These are phyloP conservation scores for Diplodia sapinea DNA, from an alignment of 2,329 filamentous ascomycete species.

Conservation along the genomic window DNA sequence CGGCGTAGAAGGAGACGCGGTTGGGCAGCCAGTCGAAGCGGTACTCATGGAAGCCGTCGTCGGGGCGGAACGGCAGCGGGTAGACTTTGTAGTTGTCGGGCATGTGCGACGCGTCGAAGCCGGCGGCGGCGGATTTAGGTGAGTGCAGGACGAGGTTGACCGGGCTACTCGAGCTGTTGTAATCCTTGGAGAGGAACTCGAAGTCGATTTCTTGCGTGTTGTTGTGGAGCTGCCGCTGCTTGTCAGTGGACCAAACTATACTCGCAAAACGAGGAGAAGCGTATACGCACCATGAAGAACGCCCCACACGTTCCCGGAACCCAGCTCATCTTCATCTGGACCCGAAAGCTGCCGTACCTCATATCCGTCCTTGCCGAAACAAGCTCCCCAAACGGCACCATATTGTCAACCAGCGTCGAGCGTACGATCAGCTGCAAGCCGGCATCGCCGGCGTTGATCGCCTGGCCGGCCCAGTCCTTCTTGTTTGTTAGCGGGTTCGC, in stretches of 20 bases:
- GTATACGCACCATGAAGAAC: constrained; percentile 72
- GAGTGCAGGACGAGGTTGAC: constrained; percentile 81
- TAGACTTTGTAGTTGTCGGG: constrained; percentile 60
- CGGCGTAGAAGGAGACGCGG: constrained; percentile 71
- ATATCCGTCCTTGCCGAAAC: constrained; percentile 66
- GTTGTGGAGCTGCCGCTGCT: constrained; percentile 68
- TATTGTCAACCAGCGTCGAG: constrained; percentile 49
- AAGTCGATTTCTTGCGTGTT: constrained; percentile 82
- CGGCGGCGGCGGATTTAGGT: constrained; percentile 60
- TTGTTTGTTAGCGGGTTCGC: constrained; percentile 56
- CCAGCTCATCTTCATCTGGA: constrained; percentile 67
- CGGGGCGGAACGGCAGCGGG: constrained; percentile 70
- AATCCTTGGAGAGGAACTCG: constrained; percentile 69
- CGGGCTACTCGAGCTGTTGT: constrained; percentile 61
- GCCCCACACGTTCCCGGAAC: constrained; percentile 73
- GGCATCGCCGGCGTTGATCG: constrained; percentile 51
- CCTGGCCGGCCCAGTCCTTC: constrained; percentile 53
- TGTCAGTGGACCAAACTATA: constrained; percentile 25
- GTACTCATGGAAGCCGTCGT: constrained; percentile 73
- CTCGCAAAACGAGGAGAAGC: neutral
- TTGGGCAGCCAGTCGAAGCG: constrained; percentile 74
- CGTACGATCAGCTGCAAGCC: constrained; percentile 49
- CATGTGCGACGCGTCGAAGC: constrained; percentile 68
- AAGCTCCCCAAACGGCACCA: constrained; percentile 69
- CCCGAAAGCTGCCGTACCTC: constrained; percentile 72